phyloP scores from a whole-genome alignment of 73 alveolate genomes.

The Chromera velia region DNA sequence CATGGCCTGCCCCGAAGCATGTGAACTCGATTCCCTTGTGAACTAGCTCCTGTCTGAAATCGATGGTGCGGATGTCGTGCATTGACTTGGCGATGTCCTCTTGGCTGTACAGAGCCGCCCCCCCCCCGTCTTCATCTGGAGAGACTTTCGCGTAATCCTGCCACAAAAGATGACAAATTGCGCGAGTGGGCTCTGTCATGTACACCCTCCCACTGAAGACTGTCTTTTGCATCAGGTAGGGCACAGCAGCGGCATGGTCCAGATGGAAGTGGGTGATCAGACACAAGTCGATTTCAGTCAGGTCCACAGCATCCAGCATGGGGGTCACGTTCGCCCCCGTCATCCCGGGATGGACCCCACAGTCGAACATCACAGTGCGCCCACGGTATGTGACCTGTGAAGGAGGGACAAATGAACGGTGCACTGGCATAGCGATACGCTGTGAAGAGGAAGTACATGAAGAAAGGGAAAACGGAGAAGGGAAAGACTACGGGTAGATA shows the following conservation, averaged over 20 bases:
- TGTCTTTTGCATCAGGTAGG: conserved; percentile 84
- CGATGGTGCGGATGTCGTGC: conserved; percentile 70
- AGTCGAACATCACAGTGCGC: conserved; percentile 74
- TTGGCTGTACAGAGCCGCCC: conserved; percentile 76
- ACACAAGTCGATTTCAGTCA: conserved; percentile 67
- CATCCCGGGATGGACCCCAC: conserved; percentile 89
- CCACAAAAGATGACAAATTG: conserved; percentile 74
- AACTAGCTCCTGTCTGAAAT: conserved; percentile 82
- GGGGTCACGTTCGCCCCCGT: conserved; percentile 82
- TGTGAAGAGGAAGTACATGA: too few species aligned
- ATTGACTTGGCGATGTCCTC: conserved; percentile 73
- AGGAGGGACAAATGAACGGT: too few species aligned
- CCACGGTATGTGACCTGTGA: conserved; percentile 78
- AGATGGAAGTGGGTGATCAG: conserved; percentile 85
- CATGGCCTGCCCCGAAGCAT: conserved; percentile 97
- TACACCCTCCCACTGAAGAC: conserved; percentile 84
- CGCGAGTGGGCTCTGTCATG: conserved; percentile 93
- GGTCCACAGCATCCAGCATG: conserved; percentile 74
- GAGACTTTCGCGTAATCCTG: conserved; percentile 80
- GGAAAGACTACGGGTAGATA: too few species aligned
- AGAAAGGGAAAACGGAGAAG: too few species aligned
- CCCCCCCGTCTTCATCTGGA: conserved; percentile 65
- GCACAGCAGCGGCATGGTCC: conserved; percentile 88
- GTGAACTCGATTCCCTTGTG: conserved; percentile 78
- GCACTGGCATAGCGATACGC: too few species aligned